phyloP scores from a whole-genome alignment of 306 rosid species.

The Vigna reflexopilosa region DNA sequence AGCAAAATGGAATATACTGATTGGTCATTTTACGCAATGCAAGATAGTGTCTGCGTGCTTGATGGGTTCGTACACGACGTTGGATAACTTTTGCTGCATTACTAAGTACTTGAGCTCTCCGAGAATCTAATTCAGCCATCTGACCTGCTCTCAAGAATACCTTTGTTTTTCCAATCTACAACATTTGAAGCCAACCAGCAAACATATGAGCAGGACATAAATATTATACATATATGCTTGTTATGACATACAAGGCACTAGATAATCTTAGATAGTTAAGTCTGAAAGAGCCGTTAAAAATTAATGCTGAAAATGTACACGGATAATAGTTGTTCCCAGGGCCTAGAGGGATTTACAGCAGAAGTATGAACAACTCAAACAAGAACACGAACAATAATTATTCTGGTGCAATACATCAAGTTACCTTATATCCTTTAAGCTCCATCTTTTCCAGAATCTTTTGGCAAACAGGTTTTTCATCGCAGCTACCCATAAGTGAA shows the following conservation, averaged over 20 bases:
- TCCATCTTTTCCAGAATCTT: slow-evolving; percentile 89
- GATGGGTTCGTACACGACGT: slow-evolving; percentile 80
- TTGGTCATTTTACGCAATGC: slow-evolving; percentile 73
- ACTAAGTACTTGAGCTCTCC: slow-evolving; percentile 81
- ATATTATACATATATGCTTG: slow-evolving; percentile 34
- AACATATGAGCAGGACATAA: slow-evolving; percentile 36
- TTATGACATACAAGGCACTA: slow-evolving; percentile 6
- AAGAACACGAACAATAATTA: slow-evolving; percentile 26
- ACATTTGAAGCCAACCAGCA: slow-evolving; percentile 44
- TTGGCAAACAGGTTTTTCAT: slow-evolving; percentile 79
- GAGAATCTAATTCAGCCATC: slow-evolving; percentile 97
- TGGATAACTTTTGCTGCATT: slow-evolving; percentile 87
- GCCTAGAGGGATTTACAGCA: slow-evolving; percentile 14
- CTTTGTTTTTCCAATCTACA: slow-evolving; percentile 97
- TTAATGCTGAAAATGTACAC: slow-evolving; percentile 39
- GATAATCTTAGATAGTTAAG: slow-evolving; percentile 31
- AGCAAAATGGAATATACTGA: no score
- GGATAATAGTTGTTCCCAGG: slow-evolving; percentile 26
- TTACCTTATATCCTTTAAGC: slow-evolving; percentile 95
- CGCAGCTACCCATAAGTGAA: slow-evolving; percentile 63
- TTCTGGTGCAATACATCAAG: slow-evolving; percentile 39
- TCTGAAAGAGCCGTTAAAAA: slow-evolving; percentile 33
- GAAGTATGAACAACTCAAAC: slow-evolving; percentile 23
- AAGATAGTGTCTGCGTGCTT: slow-evolving; percentile 78
- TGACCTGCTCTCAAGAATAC: slow-evolving; percentile 98